Evolutionary conservation across 805 yeast genomes (phyloP).

Genomic region (Brettanomyces bruxellensis): DNA sequence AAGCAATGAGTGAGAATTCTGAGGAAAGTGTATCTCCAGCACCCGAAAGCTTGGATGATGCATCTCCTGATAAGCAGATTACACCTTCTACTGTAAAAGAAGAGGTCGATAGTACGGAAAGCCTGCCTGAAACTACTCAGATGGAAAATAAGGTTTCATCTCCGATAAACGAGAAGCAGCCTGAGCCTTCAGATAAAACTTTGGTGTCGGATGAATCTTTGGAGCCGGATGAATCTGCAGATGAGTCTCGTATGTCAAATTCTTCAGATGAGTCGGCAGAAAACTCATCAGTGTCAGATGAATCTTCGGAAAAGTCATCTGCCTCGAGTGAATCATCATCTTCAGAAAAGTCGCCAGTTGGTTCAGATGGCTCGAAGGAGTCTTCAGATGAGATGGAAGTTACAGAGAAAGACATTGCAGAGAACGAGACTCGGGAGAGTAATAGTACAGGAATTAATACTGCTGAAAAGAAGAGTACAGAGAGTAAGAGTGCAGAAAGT

Average conservation of each 20-base stretch:
- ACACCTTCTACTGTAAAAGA: slow-evolving; percentile 1
- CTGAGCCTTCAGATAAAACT: no score
- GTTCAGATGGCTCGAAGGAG: no score
- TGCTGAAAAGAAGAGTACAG: neutral
- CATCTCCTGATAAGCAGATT: no score
- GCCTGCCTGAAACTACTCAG: no score
- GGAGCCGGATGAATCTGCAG: neutral
- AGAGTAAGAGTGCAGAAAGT: neutral
- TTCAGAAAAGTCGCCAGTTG: neutral
- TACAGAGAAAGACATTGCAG: neutral
- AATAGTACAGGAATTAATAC: neutral
- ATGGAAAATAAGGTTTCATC: neutral
- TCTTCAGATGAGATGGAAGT: neutral
- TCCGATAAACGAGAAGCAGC: neutral
- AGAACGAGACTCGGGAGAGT: neutral
- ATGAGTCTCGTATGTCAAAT: neutral
- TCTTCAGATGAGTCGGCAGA: neutral
- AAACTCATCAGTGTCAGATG: neutral
- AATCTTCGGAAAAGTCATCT: neutral
- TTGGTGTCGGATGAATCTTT: no score
- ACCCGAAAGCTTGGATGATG: no score
- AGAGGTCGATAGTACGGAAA: neutral
- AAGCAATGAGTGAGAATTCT: no score
- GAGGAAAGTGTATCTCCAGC: no score
- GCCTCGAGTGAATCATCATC: neutral